Evolutionary conservation across 2,329 filamentous ascomycete genomes (phyloP).

Genomic region (Claviceps sp.): DNA sequence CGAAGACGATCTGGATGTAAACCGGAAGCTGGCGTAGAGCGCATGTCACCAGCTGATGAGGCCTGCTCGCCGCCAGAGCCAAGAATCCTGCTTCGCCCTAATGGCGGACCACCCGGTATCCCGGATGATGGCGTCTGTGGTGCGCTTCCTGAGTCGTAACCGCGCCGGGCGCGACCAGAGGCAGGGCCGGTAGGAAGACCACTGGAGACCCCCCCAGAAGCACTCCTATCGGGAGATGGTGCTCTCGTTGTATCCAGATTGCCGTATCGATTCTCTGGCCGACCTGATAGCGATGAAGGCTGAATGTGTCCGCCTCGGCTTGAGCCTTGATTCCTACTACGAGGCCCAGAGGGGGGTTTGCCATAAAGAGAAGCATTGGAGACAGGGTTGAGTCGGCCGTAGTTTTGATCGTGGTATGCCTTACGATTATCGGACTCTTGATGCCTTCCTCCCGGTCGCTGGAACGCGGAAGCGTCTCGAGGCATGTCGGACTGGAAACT

Average conservation of each 20-base stretch:
- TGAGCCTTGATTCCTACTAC: conserved; percentile 33
- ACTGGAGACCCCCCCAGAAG: conserved; percentile 23
- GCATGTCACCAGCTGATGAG: conserved; percentile 12
- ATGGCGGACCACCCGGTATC: conserved; percentile 17
- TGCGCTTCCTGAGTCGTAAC: conserved; percentile 24
- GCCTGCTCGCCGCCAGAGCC: conserved; percentile 12
- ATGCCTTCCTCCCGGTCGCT: conserved; percentile 21
- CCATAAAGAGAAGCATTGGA: conserved; percentile 20
- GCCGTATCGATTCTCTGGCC: conserved; percentile 26
- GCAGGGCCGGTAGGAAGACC: conserved; percentile 42
- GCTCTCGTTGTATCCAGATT: conserved; percentile 27
- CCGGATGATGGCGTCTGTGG: conserved; percentile 18
- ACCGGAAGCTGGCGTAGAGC: conserved; percentile 15
- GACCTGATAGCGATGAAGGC: conserved; percentile 17
- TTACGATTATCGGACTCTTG: conserved; percentile 36
- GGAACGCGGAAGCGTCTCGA: conserved; percentile 26
- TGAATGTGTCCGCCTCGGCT: conserved; percentile 22
- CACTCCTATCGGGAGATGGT: conserved; percentile 32
- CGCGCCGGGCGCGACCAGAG: conserved; percentile 32
- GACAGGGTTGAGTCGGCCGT: conserved; percentile 46
- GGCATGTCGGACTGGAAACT: conserved; percentile 20
- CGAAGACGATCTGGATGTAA: conserved; percentile 39
- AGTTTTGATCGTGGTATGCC: conserved; percentile 45
- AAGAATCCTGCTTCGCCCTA: conserved; percentile 30
- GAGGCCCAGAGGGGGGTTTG: conserved; percentile 41